Conservation (phyloP, 805 yeast genomes). For the baker's yeast (Saccharomyces cerevisiae) region DNA sequence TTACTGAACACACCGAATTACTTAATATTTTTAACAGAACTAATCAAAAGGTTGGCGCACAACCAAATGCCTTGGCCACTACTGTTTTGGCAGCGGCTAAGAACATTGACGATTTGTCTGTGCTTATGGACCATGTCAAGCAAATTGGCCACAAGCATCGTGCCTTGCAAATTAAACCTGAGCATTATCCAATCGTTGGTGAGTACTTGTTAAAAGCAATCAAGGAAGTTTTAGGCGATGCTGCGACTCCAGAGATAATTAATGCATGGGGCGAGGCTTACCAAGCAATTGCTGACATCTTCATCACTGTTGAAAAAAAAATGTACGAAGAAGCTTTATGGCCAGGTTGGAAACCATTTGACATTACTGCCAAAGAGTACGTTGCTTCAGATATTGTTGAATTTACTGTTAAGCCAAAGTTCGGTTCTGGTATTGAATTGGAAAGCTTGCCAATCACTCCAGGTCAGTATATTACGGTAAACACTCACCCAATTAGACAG, state of each 20-base stretch:
- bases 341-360: constrained; percentile 51
- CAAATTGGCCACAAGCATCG: constrained; percentile 60
- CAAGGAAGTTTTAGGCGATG: constrained; percentile 44
- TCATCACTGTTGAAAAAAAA: constrained; percentile 47
- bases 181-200: constrained; percentile 63
- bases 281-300: constrained; percentile 49
- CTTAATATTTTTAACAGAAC: constrained; percentile 52
- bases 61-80: constrained; percentile 57
- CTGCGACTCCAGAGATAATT: constrained; percentile 52
- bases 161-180: constrained; percentile 53
- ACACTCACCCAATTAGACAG: constrained; percentile 30
- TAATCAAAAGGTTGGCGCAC: constrained; percentile 46
- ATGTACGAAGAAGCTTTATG: constrained; percentile 45
- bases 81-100: constrained; percentile 55
- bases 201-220: constrained; percentile 46
- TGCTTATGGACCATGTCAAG: constrained; percentile 44
- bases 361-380: constrained; percentile 33
- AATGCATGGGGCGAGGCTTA: constrained; percentile 64
- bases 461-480: constrained; percentile 36
- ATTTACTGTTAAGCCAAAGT: constrained; percentile 41
- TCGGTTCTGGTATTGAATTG: constrained; percentile 30
- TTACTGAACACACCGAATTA: constrained; percentile 44
- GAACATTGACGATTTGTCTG: constrained; percentile 50
- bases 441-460: constrained; percentile 25
- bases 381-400: constrained; percentile 45